Evolutionary conservation across 2,329 filamentous ascomycete species (phyloP), one percentile per base, ranked within the genome.

Genomic region (Byssoonygena ceratinophila): DNA sequence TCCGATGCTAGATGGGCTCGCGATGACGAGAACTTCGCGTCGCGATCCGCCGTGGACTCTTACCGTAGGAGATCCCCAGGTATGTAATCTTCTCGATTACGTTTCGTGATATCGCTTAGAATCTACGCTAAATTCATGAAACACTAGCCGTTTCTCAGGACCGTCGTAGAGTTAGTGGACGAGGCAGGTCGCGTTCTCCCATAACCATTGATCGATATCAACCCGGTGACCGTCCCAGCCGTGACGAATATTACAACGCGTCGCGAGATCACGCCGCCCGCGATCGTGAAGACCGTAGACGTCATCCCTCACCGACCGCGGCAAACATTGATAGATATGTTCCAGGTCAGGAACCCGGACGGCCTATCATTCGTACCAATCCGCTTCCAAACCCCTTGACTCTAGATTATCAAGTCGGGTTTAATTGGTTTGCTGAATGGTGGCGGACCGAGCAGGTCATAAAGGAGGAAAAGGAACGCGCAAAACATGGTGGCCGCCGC

Each of bases 381-480:
- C 79, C 78, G 1, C 68, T 84, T 2, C 74, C 76, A 1, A 80
- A 83, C 56, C 81, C 81, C 1, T 71, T 83, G 61, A 71, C 72
- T n/a, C 71, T 83, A 14, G 80, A 83, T 48, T 82, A 78, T 39
- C 81, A 83, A 63, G 81, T 82, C 34, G 81, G 81, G 2, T 83
- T 83, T 67, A 83, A 79, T 57, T 84, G 75, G 71, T 84, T 82
- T 57, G 79, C 80, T 1, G 81, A 84, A 64, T 84, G 81, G 81
- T 84, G 81, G 81, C 74, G 80, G 32, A 71, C 74, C 1, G 80
- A 84, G 59, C 78, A 83, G 62, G 68, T 73, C 16, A 76, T 83
- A 57, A 82, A 81, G 58, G 79, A 82, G 56, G 80, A 82, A 55
- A 80, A 78, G 57, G 81, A 83, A 59, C 76, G 79, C 27, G 72